Percentiles rank a stretch among this genome's conserved stretches.
phyloP scores from a whole-genome alignment of 2,329 filamentous ascomycete species.

The Cladosporium colombiae region DNA sequence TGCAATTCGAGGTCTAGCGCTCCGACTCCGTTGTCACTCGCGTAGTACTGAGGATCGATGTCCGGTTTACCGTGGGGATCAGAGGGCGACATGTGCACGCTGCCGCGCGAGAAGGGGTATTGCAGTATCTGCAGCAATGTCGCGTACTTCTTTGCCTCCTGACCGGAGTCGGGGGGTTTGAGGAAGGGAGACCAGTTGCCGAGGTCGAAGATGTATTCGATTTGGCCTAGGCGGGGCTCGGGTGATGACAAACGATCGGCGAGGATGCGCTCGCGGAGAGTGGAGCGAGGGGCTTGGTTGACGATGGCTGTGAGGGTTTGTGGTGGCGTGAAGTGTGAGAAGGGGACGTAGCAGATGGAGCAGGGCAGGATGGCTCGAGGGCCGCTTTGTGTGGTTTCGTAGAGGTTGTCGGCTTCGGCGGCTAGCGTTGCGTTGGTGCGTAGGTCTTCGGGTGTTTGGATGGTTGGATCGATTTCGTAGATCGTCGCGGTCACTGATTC shows the following conservation, averaged over 20 bases:
- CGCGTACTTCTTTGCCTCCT: conserved; percentile 3
- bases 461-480: conserved; percentile 8
- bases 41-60: conserved; percentile 10
- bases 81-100: conserved; percentile 25
- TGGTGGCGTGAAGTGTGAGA: neutral
- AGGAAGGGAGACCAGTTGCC: conserved; percentile 9
- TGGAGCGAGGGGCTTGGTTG: neutral
- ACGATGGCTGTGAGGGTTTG: neutral
- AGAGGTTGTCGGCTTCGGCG: conserved; percentile 10
- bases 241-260: neutral
- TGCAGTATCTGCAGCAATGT: conserved; percentile 22
- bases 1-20: conserved; percentile 19
- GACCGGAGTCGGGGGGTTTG: neutral
- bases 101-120: conserved; percentile 35
- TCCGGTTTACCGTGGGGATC: neutral
- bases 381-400: conserved; percentile 24
- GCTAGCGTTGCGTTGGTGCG: neutral
- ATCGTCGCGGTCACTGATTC: conserved; percentile 3
- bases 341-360: conserved; percentile 41
- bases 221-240: neutral
- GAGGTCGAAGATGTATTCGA: conserved; percentile 11
- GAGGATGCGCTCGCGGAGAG: neutral
- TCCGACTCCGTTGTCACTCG: neutral
- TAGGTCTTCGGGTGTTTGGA: conserved; percentile 1
- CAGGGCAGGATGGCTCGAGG: conserved; percentile 22